Evolutionary conservation across 2,329 filamentous ascomycete genomes (phyloP), one percentile per base, ranked within the genome.

Genomic region (Alternaria sp.): DNA sequence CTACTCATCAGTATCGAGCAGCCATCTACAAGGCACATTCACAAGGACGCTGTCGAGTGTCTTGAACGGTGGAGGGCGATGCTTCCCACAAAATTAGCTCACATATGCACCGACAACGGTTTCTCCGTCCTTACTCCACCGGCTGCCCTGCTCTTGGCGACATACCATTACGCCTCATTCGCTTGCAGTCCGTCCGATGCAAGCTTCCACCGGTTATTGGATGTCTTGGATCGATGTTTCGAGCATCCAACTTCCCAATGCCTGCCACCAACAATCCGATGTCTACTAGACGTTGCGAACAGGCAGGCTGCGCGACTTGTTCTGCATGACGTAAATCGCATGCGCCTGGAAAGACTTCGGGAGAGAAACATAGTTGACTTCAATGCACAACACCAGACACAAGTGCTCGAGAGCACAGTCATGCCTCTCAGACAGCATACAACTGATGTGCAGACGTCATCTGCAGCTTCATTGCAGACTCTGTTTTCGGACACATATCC

Each of bases 41-140:
- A 60, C 28, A 27, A 48, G 46, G 43, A 78, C 36, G 71, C 72
- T 16, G 68, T 78, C 49, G 76, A 76, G 41, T 71, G 69, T 5
- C 62, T 82, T 7, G 69, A 62, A 74, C 79, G 60, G 70, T 83
- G 72, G 79, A 81, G 70, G 56, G 44, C 65, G 14, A 63, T 63
- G 4, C 58, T 78, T 32, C 74, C 75, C 14, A 25, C 64, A 3
- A 72, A 68, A 43, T 64, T 77, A 36, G 65, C 61, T 36, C 64
- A 72, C 43, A 55, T 74, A 25, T 57, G 62, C 28, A 60, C 60
- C 20, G 64, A 70, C 10, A 48, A 45, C 32, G 48, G 59, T 5
- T 45, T 60, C 8, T 62, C 62, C 5, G 63, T 69, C 2, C 44
- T 67, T 2, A 73, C 72, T 27, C 74, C 74, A 44, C 73, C 74